Evolutionary conservation across 257 asterid species (phyloP), one percentile per base, ranked within the genome.

Genomic region (Ballota nigra): DNA sequence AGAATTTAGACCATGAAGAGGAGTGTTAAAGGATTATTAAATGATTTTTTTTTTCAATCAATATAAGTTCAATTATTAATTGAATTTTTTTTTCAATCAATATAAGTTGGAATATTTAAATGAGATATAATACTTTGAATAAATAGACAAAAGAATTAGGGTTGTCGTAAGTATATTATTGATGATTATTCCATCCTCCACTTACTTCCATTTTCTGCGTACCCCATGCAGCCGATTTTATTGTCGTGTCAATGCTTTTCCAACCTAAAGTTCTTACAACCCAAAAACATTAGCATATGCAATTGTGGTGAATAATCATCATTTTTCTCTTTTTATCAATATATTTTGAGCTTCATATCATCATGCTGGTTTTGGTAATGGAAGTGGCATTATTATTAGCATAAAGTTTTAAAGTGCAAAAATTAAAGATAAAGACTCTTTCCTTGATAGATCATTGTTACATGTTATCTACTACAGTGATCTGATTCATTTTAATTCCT

Each of bases 161-260:
- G 16, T 11, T 41, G 60, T 70, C 43, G 68, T 8, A 15, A 76
- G 65, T 74, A 75, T 82, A n/a, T n/a, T 59, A 60, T 77, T 72
- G 78, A 72, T 68, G 70, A 72, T 77, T 75, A 71, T 79, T 71
- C 81, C 72, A 55, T 70, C 38, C 10, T 53, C 76, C 76, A 78
- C 79, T 6, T 29, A 29, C 6, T 75, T 73, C 38, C 36, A 78
- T n/a, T 65, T 55, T 60, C 5, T 20, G 45, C 12, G 26, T 22
- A 24, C 72, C 72, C 71, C 77, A 73, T 73, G 72, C 77, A 76
- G 64, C 81, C 79, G 79, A 82, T 69, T 78, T 82, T 82, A 74
- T 68, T 78, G 86, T 78, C 86, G 52, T 75, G 77, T 78, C 86
- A 71, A 61, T 75, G 77, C 86, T 78, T 81, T 81, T 62, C 41